Conservation (phyloP, 2,329 filamentous ascomycete genomes). For the Penicillium sp. region DNA sequence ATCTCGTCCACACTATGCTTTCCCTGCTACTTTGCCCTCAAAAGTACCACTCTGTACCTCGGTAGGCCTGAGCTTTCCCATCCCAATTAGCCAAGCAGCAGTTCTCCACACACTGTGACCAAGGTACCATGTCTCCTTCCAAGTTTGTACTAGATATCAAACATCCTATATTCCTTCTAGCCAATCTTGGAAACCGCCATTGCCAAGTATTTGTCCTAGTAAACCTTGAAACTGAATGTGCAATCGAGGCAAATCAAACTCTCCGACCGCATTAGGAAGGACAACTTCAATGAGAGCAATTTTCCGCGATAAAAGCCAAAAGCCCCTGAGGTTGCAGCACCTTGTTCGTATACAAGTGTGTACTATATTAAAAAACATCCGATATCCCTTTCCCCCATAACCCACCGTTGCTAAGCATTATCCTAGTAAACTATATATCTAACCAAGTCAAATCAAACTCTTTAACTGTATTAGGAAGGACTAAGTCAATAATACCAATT, state of each 20-base stretch:
- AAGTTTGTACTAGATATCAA: slow-evolving; percentile 1
- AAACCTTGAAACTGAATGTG: background rate
- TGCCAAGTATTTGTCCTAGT: background rate
- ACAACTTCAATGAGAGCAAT: background rate
- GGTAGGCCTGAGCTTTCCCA: background rate
- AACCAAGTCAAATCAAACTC: background rate
- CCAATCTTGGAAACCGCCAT: background rate
- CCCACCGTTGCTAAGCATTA: no score
- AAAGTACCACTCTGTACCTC: background rate
- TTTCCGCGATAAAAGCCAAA: background rate
- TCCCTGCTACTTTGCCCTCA: background rate
- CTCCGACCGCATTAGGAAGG: background rate
- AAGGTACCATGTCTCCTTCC: background rate
- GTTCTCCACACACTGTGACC: background rate
- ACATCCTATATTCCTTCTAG: background rate
- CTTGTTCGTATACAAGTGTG: no score
- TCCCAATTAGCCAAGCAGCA: background rate
- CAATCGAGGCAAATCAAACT: background rate
- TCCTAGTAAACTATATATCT: no score
- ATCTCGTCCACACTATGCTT: background rate
- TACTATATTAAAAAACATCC: no score
- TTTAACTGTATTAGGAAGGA: background rate
- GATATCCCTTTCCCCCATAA: no score
- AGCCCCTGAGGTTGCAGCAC: background rate
- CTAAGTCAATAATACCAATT: background rate